phyloP scores from a whole-genome alignment of 176 grass and related monocot genomes.

The Carex cristatella region DNA sequence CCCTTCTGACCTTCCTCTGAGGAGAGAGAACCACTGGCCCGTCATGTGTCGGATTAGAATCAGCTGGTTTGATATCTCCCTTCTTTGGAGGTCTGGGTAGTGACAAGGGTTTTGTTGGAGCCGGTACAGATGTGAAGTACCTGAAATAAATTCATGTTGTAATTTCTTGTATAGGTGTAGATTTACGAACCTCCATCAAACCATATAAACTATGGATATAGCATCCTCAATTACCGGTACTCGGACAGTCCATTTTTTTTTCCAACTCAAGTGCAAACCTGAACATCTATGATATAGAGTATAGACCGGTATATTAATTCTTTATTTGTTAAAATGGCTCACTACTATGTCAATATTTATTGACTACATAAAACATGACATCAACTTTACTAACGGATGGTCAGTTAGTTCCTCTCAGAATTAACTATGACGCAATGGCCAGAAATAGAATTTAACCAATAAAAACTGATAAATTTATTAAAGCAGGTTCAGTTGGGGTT shows the following conservation, averaged over 20 bases:
- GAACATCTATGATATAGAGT: background rate
- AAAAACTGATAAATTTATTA: background rate
- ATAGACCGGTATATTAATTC: background rate
- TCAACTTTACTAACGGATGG: background rate
- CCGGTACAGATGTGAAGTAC: conserved; percentile 82
- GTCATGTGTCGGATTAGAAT: conserved; percentile 45
- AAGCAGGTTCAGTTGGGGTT: background rate
- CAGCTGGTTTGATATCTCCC: conserved; percentile 52
- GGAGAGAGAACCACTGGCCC: conserved; percentile 81
- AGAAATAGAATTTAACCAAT: background rate
- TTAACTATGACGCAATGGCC: background rate
- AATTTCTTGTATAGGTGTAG: background rate
- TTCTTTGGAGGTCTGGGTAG: conserved; percentile 75
- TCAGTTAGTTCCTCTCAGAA: background rate
- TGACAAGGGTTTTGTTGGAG: conserved; percentile 74
- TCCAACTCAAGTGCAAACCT: background rate
- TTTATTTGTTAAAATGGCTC: background rate
- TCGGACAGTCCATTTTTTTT: background rate
- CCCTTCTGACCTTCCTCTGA: conserved; percentile 76
- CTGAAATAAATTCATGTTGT: conserved; percentile 31
- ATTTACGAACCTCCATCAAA: background rate
- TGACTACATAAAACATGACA: background rate
- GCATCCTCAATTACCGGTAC: background rate
- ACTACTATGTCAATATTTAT: background rate
- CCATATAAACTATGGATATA: background rate